A percentile compares a stretch with the other conserved stretches of the same genome.
These are phyloP conservation scores for Kodamaea lidongshanica DNA, from an alignment of 805 yeast genomes.

Conservation along the genomic window DNA sequence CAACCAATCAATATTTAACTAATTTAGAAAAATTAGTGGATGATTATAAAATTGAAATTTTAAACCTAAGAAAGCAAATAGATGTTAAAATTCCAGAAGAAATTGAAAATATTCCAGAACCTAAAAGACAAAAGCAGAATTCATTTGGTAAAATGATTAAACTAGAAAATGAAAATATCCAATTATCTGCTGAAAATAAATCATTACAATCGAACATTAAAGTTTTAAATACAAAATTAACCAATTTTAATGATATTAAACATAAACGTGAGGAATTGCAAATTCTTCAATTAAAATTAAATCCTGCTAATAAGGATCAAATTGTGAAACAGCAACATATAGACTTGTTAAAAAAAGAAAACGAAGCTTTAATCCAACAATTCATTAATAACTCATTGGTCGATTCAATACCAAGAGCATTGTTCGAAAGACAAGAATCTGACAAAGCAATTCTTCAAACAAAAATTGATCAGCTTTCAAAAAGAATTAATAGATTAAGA, in stretches of 20 bases:
- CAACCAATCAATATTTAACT: constrained; percentile 31
- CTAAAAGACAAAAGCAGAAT: constrained; percentile 10
- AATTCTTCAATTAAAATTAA: constrained; percentile 57
- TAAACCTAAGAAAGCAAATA: constrained; percentile 34
- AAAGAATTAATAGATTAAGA: constrained; percentile 47
- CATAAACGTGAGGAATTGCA: constrained; percentile 26
- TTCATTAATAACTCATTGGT: constrained; percentile 6
- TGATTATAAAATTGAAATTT: constrained; percentile 49
- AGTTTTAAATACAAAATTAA: constrained; percentile 31
- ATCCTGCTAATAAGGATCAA: constrained; percentile 61
- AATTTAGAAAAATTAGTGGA: constrained; percentile 46
- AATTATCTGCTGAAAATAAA: constrained; percentile 30
- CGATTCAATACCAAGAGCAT: constrained; percentile 49
- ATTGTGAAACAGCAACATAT: constrained; percentile 48
- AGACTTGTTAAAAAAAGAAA: constrained; percentile 51
- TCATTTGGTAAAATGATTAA: neutral
- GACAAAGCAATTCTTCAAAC: constrained; percentile 46
- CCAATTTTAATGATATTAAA: constrained; percentile 18
- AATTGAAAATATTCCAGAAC: constrained; percentile 3
- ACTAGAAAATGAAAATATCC: constrained; percentile 30
- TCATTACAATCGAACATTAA: constrained; percentile 31
- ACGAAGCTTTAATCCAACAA: constrained; percentile 42
- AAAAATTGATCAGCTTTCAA: constrained; percentile 44
- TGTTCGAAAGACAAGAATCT: constrained; percentile 54
- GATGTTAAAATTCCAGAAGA: constrained; percentile 21